Evolutionary conservation across 805 yeast species (phyloP), one percentile per base, ranked within the genome.

Genomic region (Saccharomycopsis malanga): DNA sequence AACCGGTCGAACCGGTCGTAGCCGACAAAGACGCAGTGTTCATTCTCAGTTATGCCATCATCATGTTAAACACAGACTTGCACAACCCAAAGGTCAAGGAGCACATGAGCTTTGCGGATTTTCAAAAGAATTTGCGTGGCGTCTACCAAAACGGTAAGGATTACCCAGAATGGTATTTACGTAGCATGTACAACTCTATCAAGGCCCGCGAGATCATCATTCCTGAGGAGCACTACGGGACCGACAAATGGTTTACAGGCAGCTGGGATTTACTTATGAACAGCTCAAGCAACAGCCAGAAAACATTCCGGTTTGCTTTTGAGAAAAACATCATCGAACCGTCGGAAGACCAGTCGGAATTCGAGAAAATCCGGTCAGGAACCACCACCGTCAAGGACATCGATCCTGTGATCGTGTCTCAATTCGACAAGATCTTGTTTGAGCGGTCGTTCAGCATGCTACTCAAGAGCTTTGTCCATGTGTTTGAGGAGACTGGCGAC

Each of bases 221-320:
- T 89, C 98, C 98, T 0, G 98, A 93, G 58, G 98, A 93, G 58
- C 97, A 91, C 57, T 94, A 87, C 60, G 93, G 91, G 14, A 86
- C 88, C 9, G 85, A 87, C 18, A 87, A 84, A 60, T 83, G 95
- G 81, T 91, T 89, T 63, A 97, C 89, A 59, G 91, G 85, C 58
- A 70, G 77, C 15, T 85, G 95, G 95, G 81, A 81, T 55, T 79
- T 82, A 49, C 61, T 84, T 51, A 74, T 85, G 37, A 34, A 27
- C 23, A 38, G 37, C n/a, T 71, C 76, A 1, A 72, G 75, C 23
- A 76, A 71, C 50, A 29, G 39, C 32, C 32, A 38, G n/a, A 41
- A 42, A 18, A 44, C 27, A 21, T 50, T 50, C 29, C n/a, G 20
- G 17, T 50, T 50, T 44, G 48, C 45, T 17, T 50, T 50, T 41